Base-by-base conservation (phyloP, 306 rosid genomes). In the peach (Prunus persica) region DNA sequence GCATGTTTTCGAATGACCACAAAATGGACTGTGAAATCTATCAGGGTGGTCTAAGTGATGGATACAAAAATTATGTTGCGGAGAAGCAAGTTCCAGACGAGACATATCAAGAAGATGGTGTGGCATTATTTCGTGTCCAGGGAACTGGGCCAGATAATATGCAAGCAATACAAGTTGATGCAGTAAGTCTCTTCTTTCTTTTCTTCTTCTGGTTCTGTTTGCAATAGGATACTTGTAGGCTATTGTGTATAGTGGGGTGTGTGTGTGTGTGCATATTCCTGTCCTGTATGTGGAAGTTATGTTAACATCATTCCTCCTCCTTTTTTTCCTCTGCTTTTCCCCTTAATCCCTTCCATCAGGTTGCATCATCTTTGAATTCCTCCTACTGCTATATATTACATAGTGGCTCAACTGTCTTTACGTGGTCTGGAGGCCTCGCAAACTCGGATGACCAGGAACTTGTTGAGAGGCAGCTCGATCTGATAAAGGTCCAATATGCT, bases 121-220 rank as follows among this genome's bases (percentile, higher is more conserved):
- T 93, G 73, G 99, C 97, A 51, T 83, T 96, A 73, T 93, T 96
- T 80, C 93, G 99, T 76, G 87, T 96, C 74, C 99, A 96, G 82
- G 99, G 99, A 82, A 69, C 93, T 61, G 99, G 98, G 71, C 91
- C 99, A 19, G 98, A 96, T 18, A 96, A 89, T 84, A 96, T 96
- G 99, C 99, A 96, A 86, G 98, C 99, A 69, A 93, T 93, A 83
- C 99, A 96, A 93, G 93, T 93, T 50, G 94, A 93, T 43, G 60
- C 96, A 3, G 99, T 96, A 77, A 45, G 91, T 65, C 69, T 34
- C 67, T 72, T 71, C 64, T 66, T 65, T 79, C 27, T 55, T 14
- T 27, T 32, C 61, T 34, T 64, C 47, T 18, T 30, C 22, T 50
- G 46, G 61, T 7, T 25, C 34, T 30, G 24, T 20, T 15, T 18